Conservation (phyloP, 495 filamentous ascomycete species). For the Lindgomyces ingoldianus region DNA sequence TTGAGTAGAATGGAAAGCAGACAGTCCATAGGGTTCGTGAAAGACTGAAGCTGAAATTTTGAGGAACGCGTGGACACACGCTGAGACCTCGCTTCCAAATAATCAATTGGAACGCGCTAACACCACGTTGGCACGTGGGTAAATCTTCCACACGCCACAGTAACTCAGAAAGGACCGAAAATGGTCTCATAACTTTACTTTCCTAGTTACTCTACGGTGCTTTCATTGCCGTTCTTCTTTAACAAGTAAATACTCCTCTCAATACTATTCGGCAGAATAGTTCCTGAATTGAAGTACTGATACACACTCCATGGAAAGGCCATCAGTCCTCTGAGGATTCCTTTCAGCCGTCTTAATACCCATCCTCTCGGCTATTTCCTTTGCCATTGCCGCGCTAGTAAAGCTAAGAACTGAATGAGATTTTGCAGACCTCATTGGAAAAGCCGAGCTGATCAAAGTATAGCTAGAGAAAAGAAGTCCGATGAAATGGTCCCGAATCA, state of each 20-base stretch:
- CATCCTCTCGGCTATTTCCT: background rate
- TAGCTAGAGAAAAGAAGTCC: background rate
- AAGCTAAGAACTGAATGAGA: background rate
- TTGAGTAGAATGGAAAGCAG: no score
- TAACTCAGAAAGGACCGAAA: no score
- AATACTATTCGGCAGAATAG: constrained; percentile 59
- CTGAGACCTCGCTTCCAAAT: no score
- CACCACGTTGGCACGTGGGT: no score
- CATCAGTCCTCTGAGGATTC: background rate
- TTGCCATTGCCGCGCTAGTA: background rate
- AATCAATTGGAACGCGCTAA: no score
- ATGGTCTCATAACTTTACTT: no score
- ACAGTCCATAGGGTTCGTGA: no score
- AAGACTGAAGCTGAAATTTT: no score
- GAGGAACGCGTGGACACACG: no score
- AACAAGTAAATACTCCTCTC: constrained; percentile 51
- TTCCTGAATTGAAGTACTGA: constrained; percentile 54
- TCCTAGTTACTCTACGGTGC: no score
- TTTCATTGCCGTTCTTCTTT: no score
- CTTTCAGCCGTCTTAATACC: background rate
- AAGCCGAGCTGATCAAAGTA: background rate
- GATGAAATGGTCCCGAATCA: background rate
- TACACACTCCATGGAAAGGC: constrained; percentile 51
- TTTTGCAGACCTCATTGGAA: background rate
- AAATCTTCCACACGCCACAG: no score